These are phyloP conservation scores for Suillus subaureus DNA, from an alignment of 768 basidiomycete genomes.

Conservation along the genomic window DNA sequence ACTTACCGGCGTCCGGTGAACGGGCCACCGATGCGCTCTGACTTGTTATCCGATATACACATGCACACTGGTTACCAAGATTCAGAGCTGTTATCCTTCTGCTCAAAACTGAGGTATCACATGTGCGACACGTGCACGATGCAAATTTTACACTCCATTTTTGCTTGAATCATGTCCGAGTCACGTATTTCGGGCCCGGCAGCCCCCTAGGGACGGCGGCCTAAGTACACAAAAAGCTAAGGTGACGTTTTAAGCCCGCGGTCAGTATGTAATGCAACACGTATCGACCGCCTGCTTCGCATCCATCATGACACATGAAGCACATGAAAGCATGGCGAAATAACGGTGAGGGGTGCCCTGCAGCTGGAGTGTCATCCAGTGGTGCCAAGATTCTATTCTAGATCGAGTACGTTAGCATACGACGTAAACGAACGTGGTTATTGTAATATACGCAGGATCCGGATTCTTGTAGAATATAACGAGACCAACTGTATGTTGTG, in stretches of 20 bases:
- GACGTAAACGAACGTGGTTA: neutral
- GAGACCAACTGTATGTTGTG: neutral
- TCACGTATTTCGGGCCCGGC: neutral
- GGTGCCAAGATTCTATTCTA: neutral
- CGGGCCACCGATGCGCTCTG: neutral
- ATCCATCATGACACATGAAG: neutral
- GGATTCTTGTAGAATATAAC: neutral
- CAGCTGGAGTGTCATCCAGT: neutral
- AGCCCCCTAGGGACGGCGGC: neutral
- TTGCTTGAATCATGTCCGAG: neutral
- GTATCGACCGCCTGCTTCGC: neutral
- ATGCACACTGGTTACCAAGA: neutral
- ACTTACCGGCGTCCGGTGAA: neutral
- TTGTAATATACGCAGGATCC: neutral
- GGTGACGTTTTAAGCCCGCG: neutral
- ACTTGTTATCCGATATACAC: neutral
- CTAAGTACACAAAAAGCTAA: neutral
- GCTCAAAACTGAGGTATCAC: neutral
- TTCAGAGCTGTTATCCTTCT: neutral
- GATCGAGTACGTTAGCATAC: neutral
- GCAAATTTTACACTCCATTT: neutral
- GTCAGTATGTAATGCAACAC: neutral
- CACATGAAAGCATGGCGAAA: conserved; percentile 2
- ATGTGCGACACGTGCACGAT: neutral
- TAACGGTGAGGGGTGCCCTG: neutral